Percentiles rank a stretch among this genome's conserved stretches.
Evolutionary conservation across 257 asterid genomes (phyloP).

Genomic region (Salvia hispanica): DNA sequence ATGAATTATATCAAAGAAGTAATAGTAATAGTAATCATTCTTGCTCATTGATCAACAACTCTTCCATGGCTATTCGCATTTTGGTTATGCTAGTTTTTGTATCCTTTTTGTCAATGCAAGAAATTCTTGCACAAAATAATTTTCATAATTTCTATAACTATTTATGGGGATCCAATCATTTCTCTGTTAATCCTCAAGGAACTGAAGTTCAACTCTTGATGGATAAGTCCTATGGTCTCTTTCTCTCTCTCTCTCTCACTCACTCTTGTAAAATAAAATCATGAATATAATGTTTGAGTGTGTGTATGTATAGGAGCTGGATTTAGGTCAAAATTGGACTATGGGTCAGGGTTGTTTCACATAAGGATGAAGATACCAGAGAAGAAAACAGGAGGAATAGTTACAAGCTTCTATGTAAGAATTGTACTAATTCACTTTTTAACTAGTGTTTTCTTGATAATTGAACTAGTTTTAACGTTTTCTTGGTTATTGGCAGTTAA

Average conservation of each 20-base stretch:
- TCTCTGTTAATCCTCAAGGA: slow-evolving; percentile 37
- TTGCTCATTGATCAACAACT: neutral
- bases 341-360: slow-evolving; percentile 50
- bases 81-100: neutral
- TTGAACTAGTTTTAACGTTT: no score
- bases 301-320: slow-evolving; percentile 47
- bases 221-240: slow-evolving; percentile 44
- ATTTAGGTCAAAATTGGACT: slow-evolving; percentile 46
- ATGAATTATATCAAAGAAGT: neutral
- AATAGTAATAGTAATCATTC: neutral
- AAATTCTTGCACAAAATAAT: slow-evolving; percentile 9
- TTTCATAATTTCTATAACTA: slow-evolving; percentile 41
- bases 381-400: slow-evolving; percentile 43
- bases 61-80: slow-evolving; percentile 32
- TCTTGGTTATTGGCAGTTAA: slow-evolving; percentile 36
- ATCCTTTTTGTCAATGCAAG: neutral
- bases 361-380: slow-evolving; percentile 50
- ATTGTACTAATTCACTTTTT: neutral
- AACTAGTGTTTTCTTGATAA: neutral
- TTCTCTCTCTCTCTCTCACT: slow-evolving; percentile 1
- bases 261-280: neutral
- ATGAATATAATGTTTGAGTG: neutral
- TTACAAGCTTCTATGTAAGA: slow-evolving; percentile 51
- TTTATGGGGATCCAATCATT: slow-evolving; percentile 50
- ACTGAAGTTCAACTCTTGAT: slow-evolving; percentile 44